Conservation (phyloP, 2,329 filamentous ascomycete genomes). For the Ophidiomyces ophidiicola region DNA sequence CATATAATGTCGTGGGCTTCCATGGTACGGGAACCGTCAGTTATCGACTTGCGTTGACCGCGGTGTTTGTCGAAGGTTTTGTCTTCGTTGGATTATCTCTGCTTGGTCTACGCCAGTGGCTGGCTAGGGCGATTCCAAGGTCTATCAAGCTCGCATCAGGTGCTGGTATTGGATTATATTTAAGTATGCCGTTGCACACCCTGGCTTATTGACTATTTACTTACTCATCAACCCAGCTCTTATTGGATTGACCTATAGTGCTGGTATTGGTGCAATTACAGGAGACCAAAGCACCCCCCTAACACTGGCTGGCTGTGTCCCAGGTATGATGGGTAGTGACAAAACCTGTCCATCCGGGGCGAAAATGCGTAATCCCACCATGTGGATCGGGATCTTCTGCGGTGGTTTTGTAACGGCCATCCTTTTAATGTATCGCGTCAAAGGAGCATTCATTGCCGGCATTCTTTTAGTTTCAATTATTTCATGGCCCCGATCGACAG, state of each 20-base stretch:
- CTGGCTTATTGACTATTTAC: background rate
- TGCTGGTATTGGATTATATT: conserved; percentile 73
- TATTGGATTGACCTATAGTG: conserved; percentile 59
- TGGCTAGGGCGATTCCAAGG: conserved; percentile 67
- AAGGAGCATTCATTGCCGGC: conserved; percentile 73
- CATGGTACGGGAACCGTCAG: conserved; percentile 63
- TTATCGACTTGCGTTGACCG: conserved; percentile 65
- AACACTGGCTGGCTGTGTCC: conserved; percentile 61
- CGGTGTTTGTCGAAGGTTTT: conserved; percentile 79
- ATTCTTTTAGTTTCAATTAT: conserved; percentile 77
- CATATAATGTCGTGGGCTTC: conserved; percentile 66
- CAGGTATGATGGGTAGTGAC: conserved; percentile 26
- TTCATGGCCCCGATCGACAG: conserved; percentile 68
- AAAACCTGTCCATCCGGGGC: conserved; percentile 51
- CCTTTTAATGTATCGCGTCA: conserved; percentile 74
- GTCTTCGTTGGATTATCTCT: conserved; percentile 72
- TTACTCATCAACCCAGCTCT: conserved; percentile 29
- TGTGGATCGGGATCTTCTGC: conserved; percentile 85
- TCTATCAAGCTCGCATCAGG: conserved; percentile 80
- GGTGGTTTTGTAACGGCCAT: conserved; percentile 69
- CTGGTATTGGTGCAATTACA: conserved; percentile 68
- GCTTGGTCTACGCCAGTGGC: conserved; percentile 74
- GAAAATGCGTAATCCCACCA: conserved; percentile 70
- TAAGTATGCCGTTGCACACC: conserved; percentile 27
- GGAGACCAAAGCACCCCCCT: conserved; percentile 57